Percentiles rank a stretch among this genome's conserved stretches.
These are phyloP conservation scores for Sclerotinia trifoliorum DNA, from an alignment of 2,329 filamentous ascomycete species.

Conservation along the genomic window DNA sequence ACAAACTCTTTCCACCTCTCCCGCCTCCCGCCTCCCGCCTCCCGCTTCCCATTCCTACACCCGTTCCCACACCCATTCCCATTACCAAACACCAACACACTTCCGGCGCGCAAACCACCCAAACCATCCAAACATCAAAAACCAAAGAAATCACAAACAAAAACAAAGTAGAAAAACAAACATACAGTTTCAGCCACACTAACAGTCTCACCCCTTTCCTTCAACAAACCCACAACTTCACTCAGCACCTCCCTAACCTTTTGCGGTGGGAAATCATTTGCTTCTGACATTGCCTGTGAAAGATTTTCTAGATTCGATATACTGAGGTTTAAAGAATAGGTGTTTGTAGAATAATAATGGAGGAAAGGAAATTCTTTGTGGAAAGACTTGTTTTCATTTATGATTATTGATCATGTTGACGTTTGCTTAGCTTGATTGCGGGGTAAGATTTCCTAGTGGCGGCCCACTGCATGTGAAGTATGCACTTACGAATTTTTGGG, in stretches of 20 bases:
- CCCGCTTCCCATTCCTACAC: not conserved
- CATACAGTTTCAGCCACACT: slow-evolving; percentile 60
- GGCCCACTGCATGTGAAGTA: slow-evolving; percentile 15
- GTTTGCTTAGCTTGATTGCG: not conserved
- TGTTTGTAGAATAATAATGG: not conserved
- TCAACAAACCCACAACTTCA: slow-evolving; percentile 54
- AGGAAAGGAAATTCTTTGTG: not conserved
- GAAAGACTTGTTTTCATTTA: slow-evolving; percentile 13
- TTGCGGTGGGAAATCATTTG: slow-evolving; percentile 34
- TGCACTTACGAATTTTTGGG: not conserved
- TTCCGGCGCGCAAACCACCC: not conserved
- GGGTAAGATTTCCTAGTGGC: slow-evolving; percentile 12
- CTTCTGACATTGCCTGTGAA: slow-evolving; percentile 2
- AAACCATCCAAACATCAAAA: not conserved
- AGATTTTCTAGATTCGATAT: not conserved
- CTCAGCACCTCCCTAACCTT: slow-evolving; percentile 35
- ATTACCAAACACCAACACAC: not conserved
- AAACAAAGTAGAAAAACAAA: slow-evolving; percentile 9
- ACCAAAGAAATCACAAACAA: not conserved
- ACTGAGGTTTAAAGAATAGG: not conserved
- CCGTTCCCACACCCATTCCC: no score
- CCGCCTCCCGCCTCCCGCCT: no score
- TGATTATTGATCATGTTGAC: not conserved
- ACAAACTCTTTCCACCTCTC: not conserved
- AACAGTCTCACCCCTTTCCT: slow-evolving; percentile 55